Conservation (phyloP, 2,329 filamentous ascomycete genomes). For the Monilinia fructigena region DNA sequence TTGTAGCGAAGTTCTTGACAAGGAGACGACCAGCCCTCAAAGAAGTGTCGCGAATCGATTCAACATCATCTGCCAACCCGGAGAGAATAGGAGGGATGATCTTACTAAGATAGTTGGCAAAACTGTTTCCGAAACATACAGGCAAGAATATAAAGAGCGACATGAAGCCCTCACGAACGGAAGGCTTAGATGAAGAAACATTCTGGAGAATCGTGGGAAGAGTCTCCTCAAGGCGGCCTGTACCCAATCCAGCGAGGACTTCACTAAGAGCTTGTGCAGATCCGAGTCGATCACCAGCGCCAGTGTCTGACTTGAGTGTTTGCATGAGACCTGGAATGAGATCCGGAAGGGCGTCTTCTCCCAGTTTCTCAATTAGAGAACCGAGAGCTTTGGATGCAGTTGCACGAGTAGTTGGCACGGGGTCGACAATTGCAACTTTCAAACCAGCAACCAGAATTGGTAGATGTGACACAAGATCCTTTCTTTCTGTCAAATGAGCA, state of each 20-base stretch:
- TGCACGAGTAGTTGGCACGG: conserved; percentile 91
- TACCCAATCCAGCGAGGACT: conserved; percentile 92
- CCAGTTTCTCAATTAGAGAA: conserved; percentile 95
- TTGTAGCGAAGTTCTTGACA: conserved; percentile 97
- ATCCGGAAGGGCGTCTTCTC: conserved; percentile 93
- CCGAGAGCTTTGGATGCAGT: conserved; percentile 95
- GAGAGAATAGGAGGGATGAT: conserved; percentile 95
- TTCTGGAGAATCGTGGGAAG: conserved; percentile 95
- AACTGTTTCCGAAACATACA: conserved; percentile 98
- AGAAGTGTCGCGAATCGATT: conserved; percentile 95
- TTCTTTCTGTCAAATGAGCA: conserved; percentile 93
- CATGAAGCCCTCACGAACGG: conserved; percentile 98
- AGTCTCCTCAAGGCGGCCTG: conserved; percentile 88
- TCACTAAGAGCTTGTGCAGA: conserved; percentile 96
- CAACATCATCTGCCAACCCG: conserved; percentile 91
- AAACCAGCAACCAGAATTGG: conserved; percentile 90
- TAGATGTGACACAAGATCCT: conserved; percentile 86
- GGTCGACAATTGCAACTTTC: conserved; percentile 86
- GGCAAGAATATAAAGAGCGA: conserved; percentile 98
- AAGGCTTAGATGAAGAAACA: conserved; percentile 83
- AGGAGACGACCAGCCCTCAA: conserved; percentile 88
- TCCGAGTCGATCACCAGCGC: conserved; percentile 91
- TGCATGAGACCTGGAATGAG: conserved; percentile 97
- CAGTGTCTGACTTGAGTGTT: conserved; percentile 94
- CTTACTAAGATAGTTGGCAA: conserved; percentile 89